Conservation (phyloP, 495 filamentous ascomycete genomes). For the Massariosphaeria phaeospora region DNA sequence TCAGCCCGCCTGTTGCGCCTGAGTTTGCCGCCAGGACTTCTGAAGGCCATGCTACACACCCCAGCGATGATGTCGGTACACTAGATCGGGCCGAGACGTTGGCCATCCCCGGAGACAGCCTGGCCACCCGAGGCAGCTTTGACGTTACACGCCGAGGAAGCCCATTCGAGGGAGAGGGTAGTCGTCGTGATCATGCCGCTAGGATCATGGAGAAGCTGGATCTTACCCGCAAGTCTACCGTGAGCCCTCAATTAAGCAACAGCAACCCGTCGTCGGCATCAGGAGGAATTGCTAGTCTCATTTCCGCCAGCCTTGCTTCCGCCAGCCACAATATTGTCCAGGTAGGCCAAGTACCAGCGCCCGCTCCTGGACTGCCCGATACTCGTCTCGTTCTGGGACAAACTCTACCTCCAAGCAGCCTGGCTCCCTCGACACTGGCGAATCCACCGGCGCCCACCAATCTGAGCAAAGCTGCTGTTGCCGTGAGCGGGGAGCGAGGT, state of each 20-base stretch:
- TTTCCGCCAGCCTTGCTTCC: constrained; percentile 82
- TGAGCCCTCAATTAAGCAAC: constrained; percentile 38
- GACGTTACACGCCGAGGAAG: constrained; percentile 57
- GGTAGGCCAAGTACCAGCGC: constrained; percentile 38
- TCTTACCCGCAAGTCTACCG: constrained; percentile 72
- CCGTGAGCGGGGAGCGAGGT: constrained; percentile 70
- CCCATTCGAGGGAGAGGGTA: constrained; percentile 53
- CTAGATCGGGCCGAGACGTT: constrained; percentile 61
- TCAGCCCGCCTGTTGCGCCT: constrained; percentile 79
- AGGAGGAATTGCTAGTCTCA: constrained; percentile 80
- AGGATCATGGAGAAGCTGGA: constrained; percentile 91
- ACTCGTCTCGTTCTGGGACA: constrained; percentile 34
- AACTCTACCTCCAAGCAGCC: constrained; percentile 53
- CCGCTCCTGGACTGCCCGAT: constrained; percentile 35
- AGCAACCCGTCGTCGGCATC: constrained; percentile 41
- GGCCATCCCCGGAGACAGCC: constrained; percentile 60
- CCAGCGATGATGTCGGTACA: constrained; percentile 50
- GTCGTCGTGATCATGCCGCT: constrained; percentile 67
- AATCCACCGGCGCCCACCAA: constrained; percentile 81
- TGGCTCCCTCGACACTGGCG: constrained; percentile 78
- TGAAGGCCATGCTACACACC: constrained; percentile 60
- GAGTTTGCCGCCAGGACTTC: constrained; percentile 77
- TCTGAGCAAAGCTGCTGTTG: constrained; percentile 80
- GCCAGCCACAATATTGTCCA: constrained; percentile 76
- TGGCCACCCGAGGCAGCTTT: constrained; percentile 61